Evolutionary conservation across 2,329 filamentous ascomycete species (phyloP).

Genomic region (Nemania diffusa): DNA sequence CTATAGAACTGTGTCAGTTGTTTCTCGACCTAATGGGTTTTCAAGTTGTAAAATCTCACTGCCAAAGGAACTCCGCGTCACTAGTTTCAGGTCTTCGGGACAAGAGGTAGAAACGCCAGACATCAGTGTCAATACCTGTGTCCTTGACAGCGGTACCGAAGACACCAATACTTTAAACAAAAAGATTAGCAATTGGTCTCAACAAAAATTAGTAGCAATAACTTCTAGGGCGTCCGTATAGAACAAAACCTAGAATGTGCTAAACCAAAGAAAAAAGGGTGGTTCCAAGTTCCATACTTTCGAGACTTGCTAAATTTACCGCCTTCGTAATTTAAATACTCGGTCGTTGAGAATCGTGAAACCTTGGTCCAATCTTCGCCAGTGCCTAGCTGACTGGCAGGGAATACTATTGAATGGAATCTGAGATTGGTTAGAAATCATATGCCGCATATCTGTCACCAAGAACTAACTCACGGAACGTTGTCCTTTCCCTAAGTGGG

Average conservation of each 20-base stretch:
- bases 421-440: slow-evolving; percentile 28
- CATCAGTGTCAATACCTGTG: slow-evolving; percentile 83
- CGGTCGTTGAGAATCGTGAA: slow-evolving; percentile 87
- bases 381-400: slow-evolving; percentile 85
- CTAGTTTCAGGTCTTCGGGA: slow-evolving; percentile 85
- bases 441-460: background rate
- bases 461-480: slow-evolving; percentile 52
- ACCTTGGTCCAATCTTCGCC: slow-evolving; percentile 89
- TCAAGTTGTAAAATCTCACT: slow-evolving; percentile 42
- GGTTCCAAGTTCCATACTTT: slow-evolving; percentile 18
- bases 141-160: slow-evolving; percentile 91
- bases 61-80: slow-evolving; percentile 92
- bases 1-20: slow-evolving; percentile 25
- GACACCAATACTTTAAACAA: slow-evolving; percentile 57
- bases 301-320: slow-evolving; percentile 95
- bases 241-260: background rate
- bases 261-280: background rate
- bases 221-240: background rate
- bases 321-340: slow-evolving; percentile 62
- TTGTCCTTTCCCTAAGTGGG: slow-evolving; percentile 79
- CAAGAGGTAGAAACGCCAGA: slow-evolving; percentile 94
- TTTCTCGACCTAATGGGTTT: slow-evolving; percentile 43
- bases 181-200: slow-evolving; percentile 8
- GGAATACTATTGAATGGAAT: slow-evolving; percentile 93
- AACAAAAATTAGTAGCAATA: background rate